Percentiles rank a stretch among this genome's conserved stretches.
Evolutionary conservation across 2,329 filamentous ascomycete genomes (phyloP).

Genomic region (Graphium sp.): DNA sequence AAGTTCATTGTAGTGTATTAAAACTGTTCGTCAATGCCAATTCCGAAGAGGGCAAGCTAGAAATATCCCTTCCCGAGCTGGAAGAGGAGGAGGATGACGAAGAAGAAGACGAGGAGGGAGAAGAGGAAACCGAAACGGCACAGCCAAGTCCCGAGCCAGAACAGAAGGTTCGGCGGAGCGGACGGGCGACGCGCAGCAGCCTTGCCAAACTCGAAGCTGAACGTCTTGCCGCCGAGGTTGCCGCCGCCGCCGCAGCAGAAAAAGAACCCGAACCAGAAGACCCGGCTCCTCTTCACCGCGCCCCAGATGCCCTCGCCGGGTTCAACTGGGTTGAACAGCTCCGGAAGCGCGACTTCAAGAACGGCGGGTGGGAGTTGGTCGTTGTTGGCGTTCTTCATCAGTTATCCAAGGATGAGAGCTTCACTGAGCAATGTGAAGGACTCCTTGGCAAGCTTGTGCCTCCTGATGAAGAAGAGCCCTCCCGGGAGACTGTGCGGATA

Average conservation of each 20-base stretch:
- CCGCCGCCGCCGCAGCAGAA: slow-evolving; percentile 33
- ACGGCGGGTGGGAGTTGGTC: slow-evolving; percentile 85
- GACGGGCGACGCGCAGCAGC: slow-evolving; percentile 77
- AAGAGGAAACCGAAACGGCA: slow-evolving; percentile 42
- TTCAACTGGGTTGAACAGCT: slow-evolving; percentile 79
- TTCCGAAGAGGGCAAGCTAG: slow-evolving; percentile 59
- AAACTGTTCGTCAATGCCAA: slow-evolving; percentile 71
- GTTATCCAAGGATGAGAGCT: slow-evolving; percentile 57
- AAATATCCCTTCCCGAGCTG: slow-evolving; percentile 62
- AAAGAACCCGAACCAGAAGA: too few species aligned
- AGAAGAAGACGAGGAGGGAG: slow-evolving; percentile 38
- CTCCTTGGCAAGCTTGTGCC: slow-evolving; percentile 72
- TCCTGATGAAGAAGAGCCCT: slow-evolving; percentile 56
- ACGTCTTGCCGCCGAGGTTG: slow-evolving; percentile 42
- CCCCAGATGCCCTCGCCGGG: slow-evolving; percentile 55
- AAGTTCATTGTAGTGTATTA: slow-evolving; percentile 80
- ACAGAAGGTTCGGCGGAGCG: too few species aligned
- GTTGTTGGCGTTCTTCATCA: slow-evolving; percentile 77
- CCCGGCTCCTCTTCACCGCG: slow-evolving; percentile 42
- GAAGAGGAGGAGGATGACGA: slow-evolving; percentile 56
- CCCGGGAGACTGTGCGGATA: slow-evolving; percentile 51
- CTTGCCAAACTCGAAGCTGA: slow-evolving; percentile 67
- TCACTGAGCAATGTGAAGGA: slow-evolving; percentile 58
- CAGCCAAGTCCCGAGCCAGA: slow-evolving; percentile 54
- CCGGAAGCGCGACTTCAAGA: slow-evolving; percentile 65